These are phyloP conservation scores for Globisporangium irregulare DNA, from an alignment of 352 stramenopile genomes.

Conservation along the genomic window DNA sequence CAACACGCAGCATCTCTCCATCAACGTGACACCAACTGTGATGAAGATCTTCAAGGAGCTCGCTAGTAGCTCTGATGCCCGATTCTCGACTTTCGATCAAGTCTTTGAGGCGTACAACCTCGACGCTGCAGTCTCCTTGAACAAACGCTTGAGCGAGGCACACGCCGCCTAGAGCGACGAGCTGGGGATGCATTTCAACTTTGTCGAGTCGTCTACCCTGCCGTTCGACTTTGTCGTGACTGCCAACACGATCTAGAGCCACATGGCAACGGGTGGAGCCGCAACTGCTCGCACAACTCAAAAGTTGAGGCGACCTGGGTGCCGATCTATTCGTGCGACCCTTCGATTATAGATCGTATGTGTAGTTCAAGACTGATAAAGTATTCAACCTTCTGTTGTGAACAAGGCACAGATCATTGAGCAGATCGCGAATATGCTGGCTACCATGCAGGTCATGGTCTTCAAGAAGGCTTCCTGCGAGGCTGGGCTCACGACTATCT, in stretches of 20 bases:
- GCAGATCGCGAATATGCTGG: constrained; percentile 12
- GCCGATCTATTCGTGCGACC: too few species aligned
- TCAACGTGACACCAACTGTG: constrained; percentile 14
- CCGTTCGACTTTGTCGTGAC: constrained; percentile 27
- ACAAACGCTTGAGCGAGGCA: constrained; percentile 24
- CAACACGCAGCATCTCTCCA: constrained; percentile 6
- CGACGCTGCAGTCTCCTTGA: constrained; percentile 16
- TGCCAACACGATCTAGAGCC: constrained; percentile 26
- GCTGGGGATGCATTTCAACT: background rate
- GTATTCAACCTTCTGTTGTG: background rate
- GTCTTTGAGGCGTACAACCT: constrained; percentile 24
- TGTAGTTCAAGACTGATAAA: background rate
- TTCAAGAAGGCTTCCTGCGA: background rate
- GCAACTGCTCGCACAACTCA: constrained; percentile 20
- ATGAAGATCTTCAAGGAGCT: constrained; percentile 25
- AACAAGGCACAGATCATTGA: constrained; percentile 17
- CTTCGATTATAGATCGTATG: background rate
- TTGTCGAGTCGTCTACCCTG: constrained; percentile 21
- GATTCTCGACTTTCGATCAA: constrained; percentile 19
- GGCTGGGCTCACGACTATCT: constrained; percentile 4
- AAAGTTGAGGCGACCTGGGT: constrained; percentile 2
- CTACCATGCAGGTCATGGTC: background rate
- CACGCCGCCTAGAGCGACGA: constrained; percentile 35
- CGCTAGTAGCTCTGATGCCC: constrained; percentile 16
- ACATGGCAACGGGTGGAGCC: constrained; percentile 21